phyloP scores from a whole-genome alignment of 2,329 filamentous ascomycete species.

The Colletotrichum gloeosporioides region DNA sequence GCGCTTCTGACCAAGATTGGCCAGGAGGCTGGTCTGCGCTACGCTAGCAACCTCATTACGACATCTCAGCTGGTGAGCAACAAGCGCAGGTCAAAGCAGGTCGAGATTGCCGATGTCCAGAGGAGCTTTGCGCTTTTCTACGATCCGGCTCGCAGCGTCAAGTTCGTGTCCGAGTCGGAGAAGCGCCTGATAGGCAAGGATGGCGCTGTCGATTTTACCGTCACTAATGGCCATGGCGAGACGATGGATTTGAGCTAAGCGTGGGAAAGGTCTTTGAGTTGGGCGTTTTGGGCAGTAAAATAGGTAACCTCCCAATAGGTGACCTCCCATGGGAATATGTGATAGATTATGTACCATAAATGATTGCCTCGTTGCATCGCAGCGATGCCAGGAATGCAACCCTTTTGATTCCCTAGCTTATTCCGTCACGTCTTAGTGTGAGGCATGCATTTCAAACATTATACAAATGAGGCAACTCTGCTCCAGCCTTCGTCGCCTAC shows the following conservation, averaged over 20 bases:
- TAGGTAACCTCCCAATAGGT: neutral
- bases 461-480: slow-evolving; percentile 52
- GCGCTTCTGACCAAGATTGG: slow-evolving; percentile 96
- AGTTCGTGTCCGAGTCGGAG: slow-evolving; percentile 89
- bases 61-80: slow-evolving; percentile 87
- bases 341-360: slow-evolving; percentile 24
- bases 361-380: slow-evolving; percentile 12
- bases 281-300: slow-evolving; percentile 22
- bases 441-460: neutral
- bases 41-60: slow-evolving; percentile 97
- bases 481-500: slow-evolving; percentile 64
- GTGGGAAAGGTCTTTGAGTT: slow-evolving; percentile 1
- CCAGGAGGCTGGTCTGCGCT: slow-evolving; percentile 87
- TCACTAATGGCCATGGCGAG: slow-evolving; percentile 59
- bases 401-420: slow-evolving; percentile 5
- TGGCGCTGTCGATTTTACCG: slow-evolving; percentile 76
- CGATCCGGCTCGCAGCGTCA: slow-evolving; percentile 85
- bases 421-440: neutral
- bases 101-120: slow-evolving; percentile 87
- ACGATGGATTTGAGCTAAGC: slow-evolving; percentile 51
- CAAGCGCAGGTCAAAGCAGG: slow-evolving; percentile 85
- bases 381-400: slow-evolving; percentile 15
- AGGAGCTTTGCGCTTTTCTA: slow-evolving; percentile 94
- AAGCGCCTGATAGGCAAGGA: slow-evolving; percentile 90
- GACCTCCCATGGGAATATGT: slow-evolving; percentile 13